Percentiles rank a stretch among this genome's conserved stretches.
Evolutionary conservation across 1,139 yeast genomes (phyloP).

Genomic region (Ashbya aceris): DNA sequence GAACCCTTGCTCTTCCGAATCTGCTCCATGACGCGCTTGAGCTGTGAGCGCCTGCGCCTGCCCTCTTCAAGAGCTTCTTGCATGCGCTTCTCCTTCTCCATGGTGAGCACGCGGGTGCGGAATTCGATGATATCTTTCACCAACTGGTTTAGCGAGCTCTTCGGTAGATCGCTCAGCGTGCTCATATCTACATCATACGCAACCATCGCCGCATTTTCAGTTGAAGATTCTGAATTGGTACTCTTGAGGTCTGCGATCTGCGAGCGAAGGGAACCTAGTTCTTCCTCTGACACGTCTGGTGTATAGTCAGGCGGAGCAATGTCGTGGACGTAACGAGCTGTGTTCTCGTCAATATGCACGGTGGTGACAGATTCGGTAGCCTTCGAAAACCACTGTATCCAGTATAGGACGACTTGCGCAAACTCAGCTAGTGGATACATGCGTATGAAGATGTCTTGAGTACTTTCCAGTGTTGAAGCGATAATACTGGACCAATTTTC

Average conservation of each 20-base stretch:
- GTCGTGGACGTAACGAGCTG: conserved; percentile 14
- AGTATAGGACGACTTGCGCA: conserved; percentile 3
- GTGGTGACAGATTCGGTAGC: conserved; percentile 6
- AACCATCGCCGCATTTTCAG: conserved; percentile 8
- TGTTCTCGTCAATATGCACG: conserved; percentile 18
- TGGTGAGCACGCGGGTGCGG: conserved; percentile 48
- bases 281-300: conserved; percentile 2
- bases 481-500: conserved; percentile 1
- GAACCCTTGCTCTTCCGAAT: conserved; percentile 31
- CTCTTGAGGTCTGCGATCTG: conserved; percentile 3
- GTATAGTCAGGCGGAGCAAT: background rate
- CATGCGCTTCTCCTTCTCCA: conserved; percentile 49
- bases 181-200: conserved; percentile 49
- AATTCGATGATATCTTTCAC: conserved; percentile 53
- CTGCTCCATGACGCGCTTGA: conserved; percentile 44
- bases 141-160: conserved; percentile 46
- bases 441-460: conserved; percentile 17
- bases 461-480: conserved; percentile 5
- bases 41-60: conserved; percentile 37
- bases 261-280: conserved; percentile 4
- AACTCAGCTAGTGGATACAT: conserved; percentile 4
- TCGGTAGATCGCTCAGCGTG: conserved; percentile 57
- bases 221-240: conserved; percentile 3
- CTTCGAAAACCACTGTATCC: conserved; percentile 3
- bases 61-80: conserved; percentile 46